Base-by-base conservation (phyloP, 257 asterid genomes). In the Rauvolfia tetraphylla region DNA sequence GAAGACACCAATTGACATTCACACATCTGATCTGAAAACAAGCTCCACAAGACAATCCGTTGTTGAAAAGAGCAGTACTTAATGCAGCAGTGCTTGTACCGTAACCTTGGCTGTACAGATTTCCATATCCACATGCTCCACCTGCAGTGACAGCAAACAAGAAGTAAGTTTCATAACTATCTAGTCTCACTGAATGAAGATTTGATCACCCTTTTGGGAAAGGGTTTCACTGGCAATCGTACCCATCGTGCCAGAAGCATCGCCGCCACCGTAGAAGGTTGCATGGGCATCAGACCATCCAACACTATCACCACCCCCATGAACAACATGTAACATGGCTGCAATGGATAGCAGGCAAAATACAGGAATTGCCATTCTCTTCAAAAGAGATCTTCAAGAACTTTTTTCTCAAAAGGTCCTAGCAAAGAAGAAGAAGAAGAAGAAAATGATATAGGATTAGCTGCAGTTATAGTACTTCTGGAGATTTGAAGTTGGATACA, bases 91-190 rank as follows among this genome's bases (percentile, higher is more conserved):
- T 72, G 72, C 54, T 81, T 73, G 81, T 72, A 65, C 84, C 84
- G 73, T 76, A 81, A 2, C 84, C 84, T 67, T 66, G 74, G 59
- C 84, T 81, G 15, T 72, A 76, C 10, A 81, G 51, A 72, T 81
- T 81, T 31, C 84, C 84, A 67, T 76, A 81, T 11, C 84, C 84
- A 76, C 84, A 81, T 65, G 84, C 84, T 66, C 84, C 84, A 25
- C 84, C 84, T 81, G 66, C 36, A 73, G 0, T 49, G 72, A 0
- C 17, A 9, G n/a, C 25, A 2, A 42, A 25, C 29, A 11, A 12
- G 14, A 18, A 44, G 10, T n/a, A 18, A 49, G 59, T 46, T 46
- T 41, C 2, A 1, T 22, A 17, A 1, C 23, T 31, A 0, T 46
- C 3, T 23, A 25, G 27, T n/a, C 25, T 44, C 56, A 70, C 1